Base-by-base conservation (phyloP, 257 asterid species). In the Salvia miltiorrhiza region DNA sequence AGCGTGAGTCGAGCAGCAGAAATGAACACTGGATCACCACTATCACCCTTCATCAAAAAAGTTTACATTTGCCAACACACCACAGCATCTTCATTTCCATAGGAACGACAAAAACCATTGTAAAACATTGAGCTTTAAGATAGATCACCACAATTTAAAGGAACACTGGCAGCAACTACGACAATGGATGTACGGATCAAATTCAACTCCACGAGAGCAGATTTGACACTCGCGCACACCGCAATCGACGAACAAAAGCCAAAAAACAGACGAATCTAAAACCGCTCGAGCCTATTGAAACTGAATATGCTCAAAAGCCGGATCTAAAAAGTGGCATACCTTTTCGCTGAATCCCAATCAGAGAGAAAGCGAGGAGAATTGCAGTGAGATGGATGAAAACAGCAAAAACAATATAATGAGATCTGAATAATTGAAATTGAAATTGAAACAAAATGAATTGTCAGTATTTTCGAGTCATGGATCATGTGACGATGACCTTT, bases 241-340 rank as follows among this genome's bases (percentile, higher is more conserved):
- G 44, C 39, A 33, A 68, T 64, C 67, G 19, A 50, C 17, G 16
- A 71, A 35, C 41, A 70, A 26, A 39, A 60, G 17, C 14, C 12
- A 52, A 17, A 62, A 54, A 43, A 19, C 28, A 40, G 26, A 14
- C 4, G 49, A 28, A 65, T 59, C 41, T 1, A 16, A 65, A 19
- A n/a, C 47, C 5, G 12, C 4, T 20, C 10, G 64, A 59, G 53
- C 41, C 74, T 39, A 69, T 48, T 54, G 73, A 17, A 53, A 69
- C 24, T 26, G 72, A 65, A 57, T 13, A 60, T 45, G 41, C 52
- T 53, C 0, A 28, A n/a, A 37, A 73, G 45, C 17, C 39, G 73
- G 77, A 79, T 79, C 84, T 63, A 37, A 11, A 68, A 61, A 63
- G 40, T 33, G 11, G 49, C 75, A 24, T 55, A 81, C 82, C 82